phyloP scores from a whole-genome alignment of 1,284 basidiomycete species.

The Fomitopsis pinicola region DNA sequence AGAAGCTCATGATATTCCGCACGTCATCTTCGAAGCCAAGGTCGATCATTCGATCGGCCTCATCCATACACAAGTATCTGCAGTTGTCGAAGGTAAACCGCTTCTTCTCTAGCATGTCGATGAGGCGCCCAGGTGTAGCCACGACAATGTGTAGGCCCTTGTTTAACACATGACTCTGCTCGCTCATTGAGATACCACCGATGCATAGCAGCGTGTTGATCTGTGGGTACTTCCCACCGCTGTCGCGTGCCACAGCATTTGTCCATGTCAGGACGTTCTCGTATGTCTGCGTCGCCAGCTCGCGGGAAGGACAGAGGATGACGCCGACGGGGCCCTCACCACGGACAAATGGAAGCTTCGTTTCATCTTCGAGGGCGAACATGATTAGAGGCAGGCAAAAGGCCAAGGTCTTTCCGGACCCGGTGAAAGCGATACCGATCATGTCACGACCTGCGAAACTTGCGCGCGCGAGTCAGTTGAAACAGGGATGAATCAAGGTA shows the following conservation, averaged over 20 bases:
- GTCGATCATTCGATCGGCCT: conserved; percentile 99
- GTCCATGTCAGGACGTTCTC: conserved; percentile 92
- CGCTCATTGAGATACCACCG: conserved; percentile 97
- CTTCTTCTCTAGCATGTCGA: conserved; percentile 97
- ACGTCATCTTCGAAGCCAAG: conserved; percentile 99
- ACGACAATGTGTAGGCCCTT: conserved; percentile 96
- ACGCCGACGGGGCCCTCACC: conserved; percentile 97
- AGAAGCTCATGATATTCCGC: conserved; percentile 97
- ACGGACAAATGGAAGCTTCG: conserved; percentile 81
- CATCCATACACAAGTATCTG: conserved; percentile 97
- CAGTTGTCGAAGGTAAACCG: conserved; percentile 88
- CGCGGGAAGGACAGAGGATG: conserved; percentile 92
- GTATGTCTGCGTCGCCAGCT: conserved; percentile 93
- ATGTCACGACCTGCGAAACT: conserved; percentile 90
- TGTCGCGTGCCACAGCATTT: conserved; percentile 71
- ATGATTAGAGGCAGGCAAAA: conserved; percentile 95
- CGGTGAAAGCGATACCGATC: conserved; percentile 86
- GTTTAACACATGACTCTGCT: conserved; percentile 86
- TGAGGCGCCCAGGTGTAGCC: conserved; percentile 92
- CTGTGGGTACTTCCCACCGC: conserved; percentile 65
- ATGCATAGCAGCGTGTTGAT: conserved; percentile 91
- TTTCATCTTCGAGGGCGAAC: conserved; percentile 91
- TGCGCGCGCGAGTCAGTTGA: conserved; percentile 3
- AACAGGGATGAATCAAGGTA: not conserved
- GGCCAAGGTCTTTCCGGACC: conserved; percentile 73